A percentile compares a stretch with the other conserved stretches of the same genome.
phyloP scores from a whole-genome alignment of 805 yeast species.

The Wickerhamiella dianesei region DNA sequence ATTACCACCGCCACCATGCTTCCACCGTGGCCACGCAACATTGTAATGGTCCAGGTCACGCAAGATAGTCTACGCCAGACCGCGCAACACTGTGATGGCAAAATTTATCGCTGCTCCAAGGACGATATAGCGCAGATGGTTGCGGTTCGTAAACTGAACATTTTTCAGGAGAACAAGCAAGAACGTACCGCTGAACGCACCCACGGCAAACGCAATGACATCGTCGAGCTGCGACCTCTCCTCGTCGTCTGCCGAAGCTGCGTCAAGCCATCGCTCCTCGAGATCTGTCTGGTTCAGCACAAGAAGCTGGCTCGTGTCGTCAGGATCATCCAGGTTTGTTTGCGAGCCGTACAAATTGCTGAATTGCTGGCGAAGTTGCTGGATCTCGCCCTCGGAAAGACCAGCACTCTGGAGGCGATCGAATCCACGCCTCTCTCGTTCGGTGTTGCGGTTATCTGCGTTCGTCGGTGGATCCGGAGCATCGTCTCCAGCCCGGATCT shows the following conservation, averaged over 20 bases:
- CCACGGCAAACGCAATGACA: slow-evolving; percentile 55
- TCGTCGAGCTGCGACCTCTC: slow-evolving; percentile 32
- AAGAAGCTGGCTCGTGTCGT: background rate
- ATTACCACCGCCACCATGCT: too few species aligned
- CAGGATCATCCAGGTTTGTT: slow-evolving; percentile 6
- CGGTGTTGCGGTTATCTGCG: slow-evolving; percentile 35
- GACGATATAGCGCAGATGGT: slow-evolving; percentile 53
- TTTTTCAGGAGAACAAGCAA: slow-evolving; percentile 47
- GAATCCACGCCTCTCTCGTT: slow-evolving; percentile 69
- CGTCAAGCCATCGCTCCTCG: slow-evolving; percentile 83
- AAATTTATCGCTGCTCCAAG: slow-evolving; percentile 61
- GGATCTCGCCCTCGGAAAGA: slow-evolving; percentile 63
- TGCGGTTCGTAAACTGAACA: slow-evolving; percentile 37
- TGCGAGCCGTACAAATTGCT: slow-evolving; percentile 45
- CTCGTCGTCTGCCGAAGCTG: slow-evolving; percentile 38
- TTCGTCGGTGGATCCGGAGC: slow-evolving; percentile 35
- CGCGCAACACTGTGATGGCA: slow-evolving; percentile 46
- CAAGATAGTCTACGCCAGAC: slow-evolving; percentile 15
- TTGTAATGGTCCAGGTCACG: too few species aligned
- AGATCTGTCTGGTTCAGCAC: slow-evolving; percentile 25
- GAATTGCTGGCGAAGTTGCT: slow-evolving; percentile 61
- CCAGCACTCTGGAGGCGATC: slow-evolving; percentile 77
- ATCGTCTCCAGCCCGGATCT: slow-evolving; percentile 45
- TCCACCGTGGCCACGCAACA: too few species aligned
- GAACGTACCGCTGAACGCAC: slow-evolving; percentile 62